These are phyloP conservation scores for Lachancea nothofagi DNA, from an alignment of 805 yeast species.

Conservation along the genomic window DNA sequence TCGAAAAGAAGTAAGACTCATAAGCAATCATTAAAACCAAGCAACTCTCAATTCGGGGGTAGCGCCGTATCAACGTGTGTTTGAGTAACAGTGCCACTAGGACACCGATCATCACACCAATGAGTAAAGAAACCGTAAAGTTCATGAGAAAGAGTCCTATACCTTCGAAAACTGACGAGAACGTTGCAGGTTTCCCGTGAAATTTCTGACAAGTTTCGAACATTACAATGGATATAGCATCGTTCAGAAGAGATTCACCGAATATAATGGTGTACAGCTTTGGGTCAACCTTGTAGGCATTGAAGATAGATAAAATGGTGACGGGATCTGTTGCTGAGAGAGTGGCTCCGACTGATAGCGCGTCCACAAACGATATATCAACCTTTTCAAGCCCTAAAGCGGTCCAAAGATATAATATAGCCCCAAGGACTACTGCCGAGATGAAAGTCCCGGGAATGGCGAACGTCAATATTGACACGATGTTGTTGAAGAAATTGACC, in stretches of 20 bases:
- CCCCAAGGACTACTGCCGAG: slow-evolving; percentile 86
- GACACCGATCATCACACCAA: slow-evolving; percentile 84
- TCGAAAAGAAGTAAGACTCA: slow-evolving; percentile 94
- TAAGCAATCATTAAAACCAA: slow-evolving; percentile 85
- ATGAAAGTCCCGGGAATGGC: slow-evolving; percentile 97
- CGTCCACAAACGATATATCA: slow-evolving; percentile 89
- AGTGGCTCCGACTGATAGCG: slow-evolving; percentile 95
- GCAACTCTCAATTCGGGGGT: slow-evolving; percentile 97
- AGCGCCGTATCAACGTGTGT: slow-evolving; percentile 87
- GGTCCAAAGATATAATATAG: slow-evolving; percentile 83
- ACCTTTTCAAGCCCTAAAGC: slow-evolving; percentile 86
- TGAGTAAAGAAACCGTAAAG: slow-evolving; percentile 81
- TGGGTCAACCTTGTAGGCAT: slow-evolving; percentile 97
- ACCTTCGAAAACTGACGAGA: slow-evolving; percentile 86
- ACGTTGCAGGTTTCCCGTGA: slow-evolving; percentile 74
- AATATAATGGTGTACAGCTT: slow-evolving; percentile 93
- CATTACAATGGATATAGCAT: slow-evolving; percentile 98
- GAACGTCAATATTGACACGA: slow-evolving; percentile 83
- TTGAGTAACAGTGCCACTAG: slow-evolving; percentile 84
- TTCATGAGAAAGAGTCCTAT: slow-evolving; percentile 89
- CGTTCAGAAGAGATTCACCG: slow-evolving; percentile 92
- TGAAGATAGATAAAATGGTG: slow-evolving; percentile 90
- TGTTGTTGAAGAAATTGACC: slow-evolving; percentile 87
- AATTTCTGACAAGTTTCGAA: slow-evolving; percentile 97
- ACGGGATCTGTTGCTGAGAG: slow-evolving; percentile 98